Evolutionary conservation across 2,329 filamentous ascomycete genomes (phyloP), one percentile per base, ranked within the genome.

Genomic region (Cercospora brassicicola): DNA sequence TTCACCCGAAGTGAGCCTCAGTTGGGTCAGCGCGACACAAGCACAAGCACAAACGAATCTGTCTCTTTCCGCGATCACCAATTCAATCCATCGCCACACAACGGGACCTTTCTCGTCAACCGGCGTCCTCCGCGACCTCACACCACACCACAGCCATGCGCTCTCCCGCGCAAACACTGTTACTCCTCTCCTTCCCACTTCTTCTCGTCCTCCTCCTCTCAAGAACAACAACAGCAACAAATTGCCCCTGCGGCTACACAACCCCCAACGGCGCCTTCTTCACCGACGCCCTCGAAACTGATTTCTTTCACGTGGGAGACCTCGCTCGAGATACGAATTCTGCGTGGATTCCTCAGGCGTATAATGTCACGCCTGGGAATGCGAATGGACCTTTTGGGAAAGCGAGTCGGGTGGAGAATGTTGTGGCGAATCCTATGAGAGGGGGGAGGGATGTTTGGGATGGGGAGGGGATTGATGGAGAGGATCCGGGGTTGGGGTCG

Each of bases 201-300:
- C 33, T 20, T 20, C 18, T 20, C 18, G 18, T 39, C 2, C 4
- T 39, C 13, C 13, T 36, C 1, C 15, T 57, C 11, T 36, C 61
- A 48, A 45, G 56, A 30, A 56, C 56, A 42, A 23, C 56, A 42
- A 30, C 23, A 9, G 26, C 65, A 11, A 13, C 85, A 4, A 82
- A 84, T 69, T 94, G 91, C 80, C 87, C 91, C 73, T 94, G 91
- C 76, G 91, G 91, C 62, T 94, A 92, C 78, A 85, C 85, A 2
- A 79, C 89, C 55, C 82, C 81, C 68, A 79, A 79, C 56, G 79
- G 80, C 30, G 79, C 82, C 48, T 75, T 90, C 62, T 93, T 91
- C 77, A 92, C 89, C 2, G 88, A 93, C 68, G 76, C 88, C 10
- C 79, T 92, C 62, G 91, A 93, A 76, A 89, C 89, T 20, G 89